Evolutionary conservation across 2,329 filamentous ascomycete species (phyloP), one percentile per base, ranked within the genome.

Genomic region (Beauveria scarabaeidicola): DNA sequence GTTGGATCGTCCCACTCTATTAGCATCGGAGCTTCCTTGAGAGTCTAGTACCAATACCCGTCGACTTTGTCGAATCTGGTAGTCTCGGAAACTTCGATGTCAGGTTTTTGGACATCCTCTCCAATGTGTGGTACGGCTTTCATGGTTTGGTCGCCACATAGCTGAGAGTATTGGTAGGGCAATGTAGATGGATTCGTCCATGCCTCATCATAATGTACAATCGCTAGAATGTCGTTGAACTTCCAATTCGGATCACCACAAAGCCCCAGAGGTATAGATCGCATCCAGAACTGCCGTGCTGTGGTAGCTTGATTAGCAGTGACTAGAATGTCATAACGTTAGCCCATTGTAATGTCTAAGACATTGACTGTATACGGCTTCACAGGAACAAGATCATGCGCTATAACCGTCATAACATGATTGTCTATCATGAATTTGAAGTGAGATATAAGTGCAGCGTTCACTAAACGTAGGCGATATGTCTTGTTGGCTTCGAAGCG

Each of bases 361-460:
- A 52, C 19, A 6, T 52, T 69, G 25, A 76, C 56, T 0, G 74
- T 73, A 1, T 82, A 78, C 0, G 75, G 2, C 21, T 38, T 23
- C 19, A 52, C 50, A 17, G 83, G 81, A 0, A 86, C 80, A 3
- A 86, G 70, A 61, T 86, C 85, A n/a, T 70, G 73, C 0, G 78
- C 75, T 36, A 87, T 83, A 43, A 87, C 82, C 0, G 74, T 79
- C 64, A 87, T 68, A 0, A 66, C 76, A 67, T 87, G 84, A 54
- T 79, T 77, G 67, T 83, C 81, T 61, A 83, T 81, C 41, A 72
- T 74, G 64, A 83, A 82, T 62, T 75, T 74, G 68, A 75, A 77
- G 62, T 73, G 71, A 7, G 70, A 74, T 41, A 78, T 76, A 19
- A 75, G 67, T 32, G 75, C 75, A 1, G 68, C 72, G 65, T 81